Evolutionary conservation across 2,329 filamentous ascomycete species (phyloP), one percentile per base, ranked within the genome.

Genomic region (Colletotrichum abscissum): DNA sequence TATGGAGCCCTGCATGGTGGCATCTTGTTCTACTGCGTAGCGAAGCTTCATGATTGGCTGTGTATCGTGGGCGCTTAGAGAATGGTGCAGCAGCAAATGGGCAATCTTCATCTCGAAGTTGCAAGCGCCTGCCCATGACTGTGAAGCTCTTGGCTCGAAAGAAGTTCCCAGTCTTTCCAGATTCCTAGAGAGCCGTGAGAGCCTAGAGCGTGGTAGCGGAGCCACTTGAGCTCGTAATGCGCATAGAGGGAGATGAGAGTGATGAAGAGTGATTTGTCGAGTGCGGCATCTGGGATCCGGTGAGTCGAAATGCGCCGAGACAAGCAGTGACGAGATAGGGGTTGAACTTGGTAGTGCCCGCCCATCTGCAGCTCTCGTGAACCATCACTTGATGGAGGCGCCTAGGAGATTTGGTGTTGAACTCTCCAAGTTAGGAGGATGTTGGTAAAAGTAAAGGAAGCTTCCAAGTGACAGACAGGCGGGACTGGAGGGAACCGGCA

Each of bases 21-120:
- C 60, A 73, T 69, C 59, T 68, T 57, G 33, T 35, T 35, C 33
- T 35, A 35, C 33, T 35, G 74, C 67, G 63, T 67, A 54, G 63
- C 57, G 63, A 57, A 73, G 75, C 71, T 72, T 54, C n/a, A 63
- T 75, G 74, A 76, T 76, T 76, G 75, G 75, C 54, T 64, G 60
- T 7, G 6, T 26, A 42, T 58, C 58, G 26, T 68, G 75, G 75
- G 75, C 75, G 75, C 75, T 76, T 76, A 76, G 56, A 64, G 56
- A 59, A 26, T 63, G 33, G 71, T 60, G 63, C 54, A 59, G 52
- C 59, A 73, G 64, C 65, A 67, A 67, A 71, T 67, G 55, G 42
- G 71, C 70, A 69, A 69, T 73, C 73, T 65, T 73, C 69, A 69
- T 59, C 35, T 64, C 22, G 28, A 26, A 67, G 54, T 52, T 69